Conservation (phyloP, 257 asterid genomes). For the Lithospermum erythrorhizon region DNA sequence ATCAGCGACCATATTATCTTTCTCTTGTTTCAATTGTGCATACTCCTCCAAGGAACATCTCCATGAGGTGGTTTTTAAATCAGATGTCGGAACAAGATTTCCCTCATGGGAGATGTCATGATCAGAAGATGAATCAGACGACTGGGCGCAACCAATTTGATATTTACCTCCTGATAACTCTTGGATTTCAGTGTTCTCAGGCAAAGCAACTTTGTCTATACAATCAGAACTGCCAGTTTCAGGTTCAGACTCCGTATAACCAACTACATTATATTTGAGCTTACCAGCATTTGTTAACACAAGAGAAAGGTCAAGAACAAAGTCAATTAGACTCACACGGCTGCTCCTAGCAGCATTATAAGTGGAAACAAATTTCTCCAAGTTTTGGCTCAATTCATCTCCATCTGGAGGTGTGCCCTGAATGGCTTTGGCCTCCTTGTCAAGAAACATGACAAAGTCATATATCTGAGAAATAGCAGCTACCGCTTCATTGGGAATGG, state of each 20-base stretch:
- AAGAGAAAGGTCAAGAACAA: conserved; percentile 60
- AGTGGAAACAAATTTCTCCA: conserved; percentile 43
- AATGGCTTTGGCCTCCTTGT: conserved; percentile 42
- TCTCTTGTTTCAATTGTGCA: conserved; percentile 71
- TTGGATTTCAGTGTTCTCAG: conserved; percentile 56
- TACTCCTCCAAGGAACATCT: conserved; percentile 78
- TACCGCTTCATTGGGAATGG: conserved; percentile 32
- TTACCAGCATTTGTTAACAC: conserved; percentile 56
- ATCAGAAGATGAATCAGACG: conserved; percentile 70
- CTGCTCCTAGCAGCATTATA: conserved; percentile 37
- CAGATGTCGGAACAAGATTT: conserved; percentile 71
- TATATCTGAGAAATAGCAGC: conserved; percentile 46
- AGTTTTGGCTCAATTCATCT: conserved; percentile 35
- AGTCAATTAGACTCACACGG: conserved; percentile 31
- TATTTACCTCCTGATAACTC: conserved; percentile 42
- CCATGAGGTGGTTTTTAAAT: conserved; percentile 51
- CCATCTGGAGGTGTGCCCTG: conserved; percentile 39
- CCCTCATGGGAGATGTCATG: conserved; percentile 70
- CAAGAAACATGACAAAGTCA: conserved; percentile 45
- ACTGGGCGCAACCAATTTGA: conserved; percentile 46
- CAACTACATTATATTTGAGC: conserved; percentile 59
- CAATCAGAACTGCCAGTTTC: conserved; percentile 70
- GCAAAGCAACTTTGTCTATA: conserved; percentile 81
- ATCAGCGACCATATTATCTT: conserved; percentile 50
- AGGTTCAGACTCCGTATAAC: conserved; percentile 54